These are phyloP conservation scores for Penicillium macrosclerotiorum DNA, from an alignment of 495 filamentous ascomycete genomes.

Conservation along the genomic window DNA sequence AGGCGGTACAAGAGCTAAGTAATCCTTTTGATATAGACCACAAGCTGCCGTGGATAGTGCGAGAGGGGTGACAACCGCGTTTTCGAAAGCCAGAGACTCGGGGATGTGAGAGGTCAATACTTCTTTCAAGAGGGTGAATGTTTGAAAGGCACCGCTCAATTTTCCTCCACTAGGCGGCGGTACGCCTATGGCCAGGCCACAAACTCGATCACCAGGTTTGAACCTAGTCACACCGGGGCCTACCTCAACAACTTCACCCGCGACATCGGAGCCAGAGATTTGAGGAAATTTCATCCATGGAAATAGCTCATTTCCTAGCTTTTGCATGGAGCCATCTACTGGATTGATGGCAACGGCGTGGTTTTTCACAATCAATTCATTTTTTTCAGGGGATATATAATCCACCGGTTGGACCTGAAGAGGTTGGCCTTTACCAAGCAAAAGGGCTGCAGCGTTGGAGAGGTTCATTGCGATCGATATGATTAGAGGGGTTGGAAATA, in stretches of 20 bases:
- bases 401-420: too few relatives aligned
- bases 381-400: too few relatives aligned
- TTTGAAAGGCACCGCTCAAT: conserved; percentile 41
- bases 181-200: conserved; percentile 25
- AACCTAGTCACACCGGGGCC: conserved; percentile 33
- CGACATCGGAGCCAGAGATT: conserved; percentile 41
- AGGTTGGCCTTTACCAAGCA: too few relatives aligned
- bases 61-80: conserved; percentile 35
- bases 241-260: conserved; percentile 38
- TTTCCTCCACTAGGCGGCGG: conserved; percentile 5
- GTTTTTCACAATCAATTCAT: too few relatives aligned
- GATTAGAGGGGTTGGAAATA: too few relatives aligned
- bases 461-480: too few relatives aligned
- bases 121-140: conserved; percentile 36
- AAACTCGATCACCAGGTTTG: conserved; percentile 43
- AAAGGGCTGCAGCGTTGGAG: too few relatives aligned
- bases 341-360: too few relatives aligned
- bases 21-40: conserved; percentile 18
- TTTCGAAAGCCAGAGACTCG: conserved; percentile 37
- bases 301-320: conserved; percentile 17
- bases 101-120: conserved; percentile 44
- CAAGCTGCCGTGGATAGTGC: conserved; percentile 14
- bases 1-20: conserved; percentile 9
- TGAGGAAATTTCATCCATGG: conserved; percentile 23
- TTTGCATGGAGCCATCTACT: too few relatives aligned